Evolutionary conservation across 2,329 filamentous ascomycete species (phyloP), one percentile per base, ranked within the genome.

Genomic region (Tolypocladium nubicola): DNA sequence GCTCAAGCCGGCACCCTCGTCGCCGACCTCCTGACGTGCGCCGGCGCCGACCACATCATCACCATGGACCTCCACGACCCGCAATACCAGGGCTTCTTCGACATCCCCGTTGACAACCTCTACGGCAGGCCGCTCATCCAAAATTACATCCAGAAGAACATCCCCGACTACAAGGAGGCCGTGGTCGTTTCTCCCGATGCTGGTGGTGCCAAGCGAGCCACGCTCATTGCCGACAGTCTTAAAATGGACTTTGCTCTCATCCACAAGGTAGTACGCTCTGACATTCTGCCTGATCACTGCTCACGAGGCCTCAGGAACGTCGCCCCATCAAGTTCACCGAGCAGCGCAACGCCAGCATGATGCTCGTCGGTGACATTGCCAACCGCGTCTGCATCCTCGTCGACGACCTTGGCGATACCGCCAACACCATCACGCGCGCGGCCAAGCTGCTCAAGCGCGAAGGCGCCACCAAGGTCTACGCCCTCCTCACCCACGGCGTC

Each of bases 31-130:
- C 79, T 99, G 63, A 97, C 91, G 45, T 97, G 92, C 74, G 93
- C 94, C 61, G 94, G 94, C 62, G 91, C 94, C 52, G 93, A 99
- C 71, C 94, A 97, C 73, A 87, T 96, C 70, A 97, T 97, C 70
- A 97, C 93, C 38, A 95, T 99, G 89, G 94, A 99, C 69, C 81
- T 99, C 55, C 90, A 94, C 70, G 93, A 97, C 71, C 89, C 90
- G 47, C 91, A 99, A 73, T 97, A 97, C 69, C 94, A 99, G 74
- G 94, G 94, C 56, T 99, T 97, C 79, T 97, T 99, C 69, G 93
- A 99, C 69, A 96, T 97, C 58, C 94, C 94, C 2, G 94, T 99
- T 57, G 94, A 99, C 76, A 99, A 99, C 71, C 80, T 99, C 21
- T 97, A 97, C 75, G 93, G 87, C 57, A 85, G 89, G 65, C 86